phyloP scores from a whole-genome alignment of 2,329 filamentous ascomycete genomes.

The Fusarium protoensiforme region DNA sequence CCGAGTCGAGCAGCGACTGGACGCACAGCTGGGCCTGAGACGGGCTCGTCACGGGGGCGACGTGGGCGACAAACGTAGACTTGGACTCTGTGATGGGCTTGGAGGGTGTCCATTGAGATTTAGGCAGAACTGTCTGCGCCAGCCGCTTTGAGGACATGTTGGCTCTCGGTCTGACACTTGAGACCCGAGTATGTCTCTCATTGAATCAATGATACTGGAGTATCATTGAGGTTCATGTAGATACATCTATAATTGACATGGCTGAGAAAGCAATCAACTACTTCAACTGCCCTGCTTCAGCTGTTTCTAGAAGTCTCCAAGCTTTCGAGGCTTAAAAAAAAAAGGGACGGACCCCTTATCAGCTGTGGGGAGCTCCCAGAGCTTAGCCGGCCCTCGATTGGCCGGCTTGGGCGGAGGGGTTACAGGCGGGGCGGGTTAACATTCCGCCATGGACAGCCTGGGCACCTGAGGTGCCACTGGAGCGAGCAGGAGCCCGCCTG shows the following conservation, averaged over 20 bases:
- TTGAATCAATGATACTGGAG: neutral
- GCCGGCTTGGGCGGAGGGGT: neutral
- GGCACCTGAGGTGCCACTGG: conserved; percentile 16
- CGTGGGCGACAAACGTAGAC: conserved; percentile 87
- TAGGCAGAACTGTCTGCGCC: conserved; percentile 28
- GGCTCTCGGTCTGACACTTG: neutral
- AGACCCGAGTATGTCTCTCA: neutral
- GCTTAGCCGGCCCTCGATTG: neutral
- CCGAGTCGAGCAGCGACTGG: conserved; percentile 79
- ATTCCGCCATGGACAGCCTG: conserved; percentile 29
- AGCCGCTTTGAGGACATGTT: conserved; percentile 21
- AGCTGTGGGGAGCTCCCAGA: neutral
- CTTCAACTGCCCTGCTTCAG: neutral
- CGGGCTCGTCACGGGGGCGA: conserved; percentile 74
- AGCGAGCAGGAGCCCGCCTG: conserved; percentile 1
- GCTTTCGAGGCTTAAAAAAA: neutral
- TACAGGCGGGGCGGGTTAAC: conserved; percentile 43
- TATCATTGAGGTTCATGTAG: neutral
- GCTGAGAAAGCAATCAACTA: neutral
- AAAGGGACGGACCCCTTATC: neutral
- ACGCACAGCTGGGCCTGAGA: conserved; percentile 77
- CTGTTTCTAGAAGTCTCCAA: conserved; percentile 6
- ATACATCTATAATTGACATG: neutral
- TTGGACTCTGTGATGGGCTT: conserved; percentile 82
- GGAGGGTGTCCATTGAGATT: conserved; percentile 75